Evolutionary conservation across 352 stramenopile species (phyloP).

Genomic region (Phytophthora hybrid): DNA sequence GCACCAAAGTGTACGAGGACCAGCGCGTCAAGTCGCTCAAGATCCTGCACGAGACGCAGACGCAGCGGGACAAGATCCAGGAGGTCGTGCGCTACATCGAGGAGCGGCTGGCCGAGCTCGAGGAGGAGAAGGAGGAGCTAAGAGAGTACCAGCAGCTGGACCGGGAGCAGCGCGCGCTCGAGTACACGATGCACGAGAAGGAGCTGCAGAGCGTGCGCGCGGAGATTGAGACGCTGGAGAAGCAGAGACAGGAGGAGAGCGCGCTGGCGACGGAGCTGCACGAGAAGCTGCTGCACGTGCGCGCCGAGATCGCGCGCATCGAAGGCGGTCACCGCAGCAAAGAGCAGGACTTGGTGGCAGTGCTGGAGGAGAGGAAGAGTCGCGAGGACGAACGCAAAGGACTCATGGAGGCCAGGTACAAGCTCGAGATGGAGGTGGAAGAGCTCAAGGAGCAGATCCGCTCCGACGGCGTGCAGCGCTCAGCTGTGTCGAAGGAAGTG

Average conservation of each 20-base stretch:
- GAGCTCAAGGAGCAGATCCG: conserved; percentile 74
- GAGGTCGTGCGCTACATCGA: conserved; percentile 97
- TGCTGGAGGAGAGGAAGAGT: conserved; percentile 58
- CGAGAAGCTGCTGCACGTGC: conserved; percentile 71
- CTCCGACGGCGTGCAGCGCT: conserved; percentile 55
- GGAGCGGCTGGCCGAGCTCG: conserved; percentile 93
- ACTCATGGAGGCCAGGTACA: conserved; percentile 79
- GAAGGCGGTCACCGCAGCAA: conserved; percentile 52
- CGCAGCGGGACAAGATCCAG: conserved; percentile 96
- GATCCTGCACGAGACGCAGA: conserved; percentile 97
- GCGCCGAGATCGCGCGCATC: conserved; percentile 59
- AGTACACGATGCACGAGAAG: conserved; percentile 97
- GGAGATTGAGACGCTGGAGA: conserved; percentile 79
- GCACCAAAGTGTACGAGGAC: conserved; percentile 99
- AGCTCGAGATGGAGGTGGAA: conserved; percentile 84
- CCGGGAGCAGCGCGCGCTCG: conserved; percentile 94
- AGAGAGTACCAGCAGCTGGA: conserved; percentile 96
- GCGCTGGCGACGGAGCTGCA: conserved; percentile 63
- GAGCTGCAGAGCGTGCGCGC: conserved; percentile 72
- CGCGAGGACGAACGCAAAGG: conserved; percentile 82
- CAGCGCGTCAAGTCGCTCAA: conserved; percentile 96
- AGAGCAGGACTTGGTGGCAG: conserved; percentile 58
- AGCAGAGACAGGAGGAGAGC: conserved; percentile 65
- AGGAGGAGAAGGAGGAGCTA: conserved; percentile 99
- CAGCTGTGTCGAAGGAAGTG: conserved; percentile 59